Base-by-base conservation (phyloP, 345 rosid species). In the Balakata baccata region DNA sequence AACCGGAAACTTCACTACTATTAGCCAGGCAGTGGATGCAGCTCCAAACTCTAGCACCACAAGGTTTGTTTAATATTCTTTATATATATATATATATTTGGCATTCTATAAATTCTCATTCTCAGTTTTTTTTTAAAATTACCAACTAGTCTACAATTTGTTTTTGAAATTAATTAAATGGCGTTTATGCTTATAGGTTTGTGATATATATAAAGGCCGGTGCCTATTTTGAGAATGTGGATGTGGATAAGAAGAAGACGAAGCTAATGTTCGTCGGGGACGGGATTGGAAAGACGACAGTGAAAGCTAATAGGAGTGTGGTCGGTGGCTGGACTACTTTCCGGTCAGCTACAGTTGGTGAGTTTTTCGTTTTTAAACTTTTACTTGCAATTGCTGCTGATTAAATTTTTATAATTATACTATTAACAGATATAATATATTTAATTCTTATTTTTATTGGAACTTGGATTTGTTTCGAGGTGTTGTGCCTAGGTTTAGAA, bases 311-410 rank as follows among this genome's bases (percentile, higher is more conserved):
- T 49, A 73, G 94, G 64, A 91, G 81, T 25, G 86, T 71, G 4
- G 85, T 75, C 12, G 97, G 87, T 43, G 93, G 94, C 39, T 91
- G 84, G 86, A 89, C 97, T 23, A 87, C 98, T 73, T 91, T 87
- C 87, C 82, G 87, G 62, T 91, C 97, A 1, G 97, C 97, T 18
- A 94, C 98, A 1, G 91, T 94, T 7, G 98, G 98, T 93, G 66
- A 86, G 87, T 81, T 62, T 6, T 5, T 45, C 10, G 46, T 5
- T 45, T 10, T 57, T n/a, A n/a, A n/a, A n/a, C n/a, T n/a, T n/a
- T n/a, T n/a, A n/a, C n/a, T 29, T 23, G 20, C 4, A 16, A n/a
- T n/a, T n/a, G 39, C 16, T 1, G 4, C 43, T 16, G 17, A 17
- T 22, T 39, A 12, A 17, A 18, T 16, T 38, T n/a, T 29, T 18